These are phyloP conservation scores for Geoglossum cookeanum DNA, from an alignment of 2,329 filamentous ascomycete genomes.

Conservation along the genomic window DNA sequence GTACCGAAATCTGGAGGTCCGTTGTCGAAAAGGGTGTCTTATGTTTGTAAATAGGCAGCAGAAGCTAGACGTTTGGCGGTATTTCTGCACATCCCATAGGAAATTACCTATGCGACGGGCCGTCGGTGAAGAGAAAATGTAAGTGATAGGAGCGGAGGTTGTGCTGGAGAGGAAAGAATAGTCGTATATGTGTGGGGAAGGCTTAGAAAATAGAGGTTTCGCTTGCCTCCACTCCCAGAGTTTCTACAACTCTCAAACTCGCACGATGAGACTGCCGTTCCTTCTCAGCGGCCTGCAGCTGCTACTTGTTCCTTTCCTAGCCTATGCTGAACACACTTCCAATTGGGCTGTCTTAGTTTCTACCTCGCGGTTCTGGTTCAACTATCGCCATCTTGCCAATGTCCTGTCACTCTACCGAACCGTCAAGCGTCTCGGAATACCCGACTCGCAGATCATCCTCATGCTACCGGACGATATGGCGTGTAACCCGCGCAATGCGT, in stretches of 20 bases:
- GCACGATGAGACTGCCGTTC: neutral
- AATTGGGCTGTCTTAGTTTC: constrained; percentile 99
- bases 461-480: constrained; percentile 99
- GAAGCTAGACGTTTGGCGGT: too few relatives aligned
- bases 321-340: constrained; percentile 65
- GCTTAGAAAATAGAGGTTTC: too few relatives aligned
- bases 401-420: constrained; percentile 94
- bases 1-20: too few relatives aligned
- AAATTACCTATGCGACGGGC: too few relatives aligned
- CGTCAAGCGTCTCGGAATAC: constrained; percentile 92
- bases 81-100: too few relatives aligned
- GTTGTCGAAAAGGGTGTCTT: too few relatives aligned
- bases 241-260: neutral
- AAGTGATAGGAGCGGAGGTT: too few relatives aligned
- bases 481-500: constrained; percentile 95
- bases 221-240: neutral
- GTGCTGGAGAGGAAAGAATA: too few relatives aligned
- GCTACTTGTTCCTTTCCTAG: constrained; percentile 12
- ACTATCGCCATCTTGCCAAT: constrained; percentile 95
- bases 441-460: constrained; percentile 96
- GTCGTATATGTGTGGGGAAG: too few relatives aligned
- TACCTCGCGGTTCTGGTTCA: constrained; percentile 99
- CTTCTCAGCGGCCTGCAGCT: neutral
- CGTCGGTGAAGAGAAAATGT: too few relatives aligned
- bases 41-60: too few relatives aligned